Base-by-base conservation (phyloP, 768 basidiomycete species). In the Scleroderma citrinum region DNA sequence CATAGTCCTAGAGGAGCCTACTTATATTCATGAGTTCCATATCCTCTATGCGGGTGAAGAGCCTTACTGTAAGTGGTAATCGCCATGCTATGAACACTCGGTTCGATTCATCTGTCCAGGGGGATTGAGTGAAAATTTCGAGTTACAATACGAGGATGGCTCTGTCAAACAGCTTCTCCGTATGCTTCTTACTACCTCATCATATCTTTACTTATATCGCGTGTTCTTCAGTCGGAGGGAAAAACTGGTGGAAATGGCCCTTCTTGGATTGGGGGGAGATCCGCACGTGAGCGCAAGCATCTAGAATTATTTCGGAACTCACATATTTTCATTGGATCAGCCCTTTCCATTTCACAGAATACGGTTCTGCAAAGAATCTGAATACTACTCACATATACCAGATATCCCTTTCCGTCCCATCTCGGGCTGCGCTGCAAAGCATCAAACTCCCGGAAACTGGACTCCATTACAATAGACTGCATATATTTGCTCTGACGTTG, bases 1-100 rank as follows among this genome's bases (percentile, higher is more conserved):
- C 4, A 44, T 80, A 12, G 50, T 60, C 6, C 59, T 74, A 17
- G 46, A 57, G 7, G 45, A 59, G 0, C 57, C 64, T n/a, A 69
- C 67, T 0, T 68, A 59, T 50, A 64, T 70, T 1, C 78, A 79
- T 50, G 69, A 78, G 50, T 56, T 80, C 21, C 75, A 78, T 48
- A 64, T 77, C 44, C 52, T 78, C 11, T 78, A 78, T 53, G 67
- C 74, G 19, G 74, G 72, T 21, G 74, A 74, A 41, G 68, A 66
- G 6, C 48, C 38, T 1, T 58, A 65, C n/a, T 50, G 73, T 69
- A 37, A 46, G 68, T 52, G 29, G 24, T n/a, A 26, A 41, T 26
- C 12, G 36, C 37, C 19, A 32, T 31, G 19, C 12, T 34, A 12
- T 13, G n/a, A 13, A 16, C 46, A 12, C n/a, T n/a, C 5, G 1